Percentiles rank a stretch among this genome's conserved stretches.
phyloP scores from a whole-genome alignment of 2,329 filamentous ascomycete species.

The Sclerotinia nivalis region DNA sequence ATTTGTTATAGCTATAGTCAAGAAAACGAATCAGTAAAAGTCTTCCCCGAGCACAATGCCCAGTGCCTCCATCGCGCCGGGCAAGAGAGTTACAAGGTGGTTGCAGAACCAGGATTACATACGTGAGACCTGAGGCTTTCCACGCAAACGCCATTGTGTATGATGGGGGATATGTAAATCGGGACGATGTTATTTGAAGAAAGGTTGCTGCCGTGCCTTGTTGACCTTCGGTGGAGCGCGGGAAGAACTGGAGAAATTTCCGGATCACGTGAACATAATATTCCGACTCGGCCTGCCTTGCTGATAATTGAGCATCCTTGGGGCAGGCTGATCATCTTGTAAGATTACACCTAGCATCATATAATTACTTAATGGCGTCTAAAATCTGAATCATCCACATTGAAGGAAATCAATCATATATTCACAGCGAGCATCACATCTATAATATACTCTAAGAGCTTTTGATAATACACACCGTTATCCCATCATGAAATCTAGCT shows the following conservation, averaged over 20 bases:
- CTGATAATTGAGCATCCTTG: no score
- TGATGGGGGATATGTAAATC: conserved; percentile 32
- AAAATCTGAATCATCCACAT: neutral
- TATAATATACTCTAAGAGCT: conserved; percentile 43
- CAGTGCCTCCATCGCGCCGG: conserved; percentile 29
- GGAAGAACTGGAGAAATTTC: conserved; percentile 19
- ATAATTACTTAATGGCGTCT: neutral
- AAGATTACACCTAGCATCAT: neutral
- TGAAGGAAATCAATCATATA: conserved; percentile 34
- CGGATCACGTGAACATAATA: conserved; percentile 10
- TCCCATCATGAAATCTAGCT: conserved; percentile 37
- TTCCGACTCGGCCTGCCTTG: neutral
- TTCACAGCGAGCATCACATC: conserved; percentile 29
- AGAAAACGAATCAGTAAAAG: conserved; percentile 39
- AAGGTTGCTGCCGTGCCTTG: conserved; percentile 29
- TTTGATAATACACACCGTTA: conserved; percentile 42
- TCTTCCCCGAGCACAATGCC: conserved; percentile 19
- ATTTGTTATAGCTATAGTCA: conserved; percentile 92
- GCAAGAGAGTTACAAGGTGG: neutral
- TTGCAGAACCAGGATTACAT: conserved; percentile 29
- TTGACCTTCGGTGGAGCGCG: conserved; percentile 27
- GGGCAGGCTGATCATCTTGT: no score
- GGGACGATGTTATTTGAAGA: conserved; percentile 25
- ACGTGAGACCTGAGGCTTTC: conserved; percentile 91
- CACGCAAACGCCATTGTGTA: conserved; percentile 85